Base-by-base conservation (phyloP, 768 basidiomycete species). In the Scleroderma bovista region DNA sequence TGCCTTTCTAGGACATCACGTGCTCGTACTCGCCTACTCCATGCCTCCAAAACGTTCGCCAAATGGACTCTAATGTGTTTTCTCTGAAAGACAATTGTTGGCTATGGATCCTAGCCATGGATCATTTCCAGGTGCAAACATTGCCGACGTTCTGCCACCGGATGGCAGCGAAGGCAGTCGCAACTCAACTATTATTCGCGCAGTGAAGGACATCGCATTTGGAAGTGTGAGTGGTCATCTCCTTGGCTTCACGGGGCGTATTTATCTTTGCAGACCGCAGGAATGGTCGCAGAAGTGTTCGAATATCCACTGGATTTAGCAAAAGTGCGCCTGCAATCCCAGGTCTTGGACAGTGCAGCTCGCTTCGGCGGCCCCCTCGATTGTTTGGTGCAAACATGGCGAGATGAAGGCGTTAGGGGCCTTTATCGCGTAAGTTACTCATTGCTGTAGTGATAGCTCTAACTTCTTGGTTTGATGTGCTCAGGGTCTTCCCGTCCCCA, bases 301-400 rank as follows among this genome's bases (percentile, higher is more conserved):
- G 93, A 93, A 69, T 91, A 93, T 61, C 93, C 93, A 3, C 93
- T 93, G 60, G 93, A 95, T 70, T 76, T 95, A 33, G 86, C 89
- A 55, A 94, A 94, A 71, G 93, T 97, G 52, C 80, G 91, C 44
- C 73, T 96, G 13, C 93, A 95, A 69, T 79, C 88, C 3, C 93
- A 95, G 64, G 85, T 91, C 4, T 77, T 93, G 22, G 86, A 89
- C 59, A 62, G 67, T 33, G 66, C 74, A n/a, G 67, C 75, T 23
- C 73, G 78, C 12, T 85, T 80, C 65, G 71, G 60, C 13, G 83
- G 82, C 1, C 81, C 81, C 0, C 54, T 81, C 33, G 81, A 83
- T 64, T 84, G 84, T 62, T 72, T 86, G 55, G 64, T 65, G 45
- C 74, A 79, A 64, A 84, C 84, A 3, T 79, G 75, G 68, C 60